Evolutionary conservation across 306 rosid species (phyloP).

Genomic region (Trifolium fragiferum): DNA sequence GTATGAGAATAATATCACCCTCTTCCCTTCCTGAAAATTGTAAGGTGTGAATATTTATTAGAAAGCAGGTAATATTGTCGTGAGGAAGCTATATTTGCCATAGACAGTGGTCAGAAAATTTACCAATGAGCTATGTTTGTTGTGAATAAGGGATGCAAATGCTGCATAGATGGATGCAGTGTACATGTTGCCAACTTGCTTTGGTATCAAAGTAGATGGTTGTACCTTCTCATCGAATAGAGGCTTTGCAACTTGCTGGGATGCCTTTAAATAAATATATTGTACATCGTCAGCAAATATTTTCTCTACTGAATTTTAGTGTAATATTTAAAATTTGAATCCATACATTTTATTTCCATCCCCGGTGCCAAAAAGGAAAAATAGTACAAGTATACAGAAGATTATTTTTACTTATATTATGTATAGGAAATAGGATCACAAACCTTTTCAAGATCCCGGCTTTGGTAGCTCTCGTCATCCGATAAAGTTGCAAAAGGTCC

Average conservation of each 20-base stretch:
- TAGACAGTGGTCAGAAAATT: conserved; percentile 36
- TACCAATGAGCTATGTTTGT: conserved; percentile 77
- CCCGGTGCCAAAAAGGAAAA: not conserved
- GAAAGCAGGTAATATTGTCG: conserved; percentile 24
- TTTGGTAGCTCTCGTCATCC: conserved; percentile 88
- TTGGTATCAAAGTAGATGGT: conserved; percentile 89
- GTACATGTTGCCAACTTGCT: conserved; percentile 98
- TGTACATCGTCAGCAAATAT: conserved; percentile 35
- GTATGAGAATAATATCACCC: conserved; percentile 87
- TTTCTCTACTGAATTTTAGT: conserved; percentile 20
- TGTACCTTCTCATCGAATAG: conserved; percentile 84
- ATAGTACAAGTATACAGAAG: not conserved
- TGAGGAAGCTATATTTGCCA: conserved; percentile 17
- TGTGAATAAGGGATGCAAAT: conserved; percentile 87
- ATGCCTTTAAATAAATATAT: conserved; percentile 54
- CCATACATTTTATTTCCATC: not conserved
- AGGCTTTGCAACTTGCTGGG: conserved; percentile 92
- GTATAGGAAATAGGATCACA: conserved; percentile 36
- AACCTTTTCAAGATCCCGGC: conserved; percentile 99
- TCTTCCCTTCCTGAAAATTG: conserved; percentile 67
- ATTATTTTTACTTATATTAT: conserved; percentile 1
- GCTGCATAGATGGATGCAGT: conserved; percentile 99
- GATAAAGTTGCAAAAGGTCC: conserved; percentile 73
- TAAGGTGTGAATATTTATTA: conserved; percentile 38
- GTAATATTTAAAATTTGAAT: not conserved